These are phyloP conservation scores for Fraxinus floribunda DNA, from an alignment of 305 asterid genomes.

Conservation along the genomic window DNA sequence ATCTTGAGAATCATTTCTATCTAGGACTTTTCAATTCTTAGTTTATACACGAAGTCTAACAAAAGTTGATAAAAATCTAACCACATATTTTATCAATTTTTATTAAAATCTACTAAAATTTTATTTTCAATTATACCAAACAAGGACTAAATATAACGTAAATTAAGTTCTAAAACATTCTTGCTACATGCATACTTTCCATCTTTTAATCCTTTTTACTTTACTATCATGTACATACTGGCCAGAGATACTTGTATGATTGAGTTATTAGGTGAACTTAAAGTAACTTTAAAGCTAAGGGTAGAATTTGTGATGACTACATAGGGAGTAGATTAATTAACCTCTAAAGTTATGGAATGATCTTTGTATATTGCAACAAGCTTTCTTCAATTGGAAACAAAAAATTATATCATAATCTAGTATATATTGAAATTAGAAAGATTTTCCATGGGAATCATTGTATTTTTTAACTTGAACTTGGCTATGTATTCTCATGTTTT, in stretches of 20 bases:
- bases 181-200: neutral
- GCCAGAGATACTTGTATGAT: conserved; percentile 22
- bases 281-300: conserved; percentile 72
- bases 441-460: neutral
- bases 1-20: neutral
- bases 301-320: conserved; percentile 25
- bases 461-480: neutral
- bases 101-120: too few species aligned
- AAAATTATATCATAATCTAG: conserved; percentile 17
- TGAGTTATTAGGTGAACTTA: conserved; percentile 38
- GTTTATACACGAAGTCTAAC: too few species aligned
- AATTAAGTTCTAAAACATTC: neutral
- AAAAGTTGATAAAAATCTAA: neutral
- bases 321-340: neutral
- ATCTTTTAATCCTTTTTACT: neutral
- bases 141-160: neutral
- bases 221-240: conserved; percentile 19
- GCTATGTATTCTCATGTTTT: neutral
- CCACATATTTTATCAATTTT: neutral
- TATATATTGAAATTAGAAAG: neutral
- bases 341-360: conserved; percentile 30
- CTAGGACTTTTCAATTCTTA: neutral
- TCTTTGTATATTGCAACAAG: conserved; percentile 17
- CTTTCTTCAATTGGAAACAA: conserved; percentile 43
- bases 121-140: too few species aligned